Conservation (phyloP, 257 asterid genomes). For the Ligustrum vulgare region DNA sequence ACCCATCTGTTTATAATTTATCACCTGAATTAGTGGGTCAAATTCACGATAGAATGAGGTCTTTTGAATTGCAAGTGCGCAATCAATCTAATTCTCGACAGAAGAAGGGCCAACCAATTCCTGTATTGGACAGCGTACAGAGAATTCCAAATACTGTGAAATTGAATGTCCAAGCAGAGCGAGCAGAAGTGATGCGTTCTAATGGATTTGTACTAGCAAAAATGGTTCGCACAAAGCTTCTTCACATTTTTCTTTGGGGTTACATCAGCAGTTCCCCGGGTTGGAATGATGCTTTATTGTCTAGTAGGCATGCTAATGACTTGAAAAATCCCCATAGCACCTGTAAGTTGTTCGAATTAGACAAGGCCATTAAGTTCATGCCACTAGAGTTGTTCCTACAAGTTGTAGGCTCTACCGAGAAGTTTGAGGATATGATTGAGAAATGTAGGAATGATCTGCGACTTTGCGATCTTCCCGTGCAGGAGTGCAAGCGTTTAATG, state of each 20-base stretch:
- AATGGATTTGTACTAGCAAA: slow-evolving; percentile 79
- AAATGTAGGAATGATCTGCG: slow-evolving; percentile 62
- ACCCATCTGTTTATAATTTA: slow-evolving; percentile 57
- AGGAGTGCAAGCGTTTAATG: slow-evolving; percentile 62
- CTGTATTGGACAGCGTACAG: slow-evolving; percentile 61
- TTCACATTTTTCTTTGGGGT: slow-evolving; percentile 81
- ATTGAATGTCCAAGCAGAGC: slow-evolving; percentile 50
- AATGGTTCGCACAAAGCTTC: slow-evolving; percentile 84
- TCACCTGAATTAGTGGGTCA: slow-evolving; percentile 62
- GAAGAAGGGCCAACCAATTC: slow-evolving; percentile 54
- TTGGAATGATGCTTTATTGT: slow-evolving; percentile 52
- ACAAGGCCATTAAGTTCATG: slow-evolving; percentile 69
- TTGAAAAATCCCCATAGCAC: slow-evolving; percentile 77
- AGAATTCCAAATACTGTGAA: slow-evolving; percentile 52
- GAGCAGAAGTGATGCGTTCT: slow-evolving; percentile 61
- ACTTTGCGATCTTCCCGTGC: slow-evolving; percentile 71
- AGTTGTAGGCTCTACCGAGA: slow-evolving; percentile 75
- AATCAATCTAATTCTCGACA: slow-evolving; percentile 41
- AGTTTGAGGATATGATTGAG: slow-evolving; percentile 60
- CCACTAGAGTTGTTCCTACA: slow-evolving; percentile 89
- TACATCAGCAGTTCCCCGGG: slow-evolving; percentile 53
- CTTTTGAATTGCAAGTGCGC: slow-evolving; percentile 65
- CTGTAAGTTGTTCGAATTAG: slow-evolving; percentile 61
- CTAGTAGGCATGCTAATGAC: slow-evolving; percentile 47
- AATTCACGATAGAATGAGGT: slow-evolving; percentile 77